Base-by-base conservation (phyloP, 2,329 filamentous ascomycete genomes). In the Verticillium klebahnii region DNA sequence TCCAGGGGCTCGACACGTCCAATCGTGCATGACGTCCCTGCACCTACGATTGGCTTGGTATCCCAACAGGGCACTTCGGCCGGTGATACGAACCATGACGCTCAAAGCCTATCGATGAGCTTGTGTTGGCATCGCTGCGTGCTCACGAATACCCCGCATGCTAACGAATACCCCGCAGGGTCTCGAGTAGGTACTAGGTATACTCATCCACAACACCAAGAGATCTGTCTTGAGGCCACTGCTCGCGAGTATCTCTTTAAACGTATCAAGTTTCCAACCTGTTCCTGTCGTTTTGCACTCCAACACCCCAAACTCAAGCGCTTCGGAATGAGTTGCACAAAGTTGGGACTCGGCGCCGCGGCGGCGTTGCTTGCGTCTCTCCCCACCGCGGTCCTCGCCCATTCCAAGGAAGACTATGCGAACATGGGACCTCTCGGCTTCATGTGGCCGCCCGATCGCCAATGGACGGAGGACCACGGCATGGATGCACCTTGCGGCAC, bases 401-500 rank as follows among this genome's bases (percentile, higher is more conserved):
- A 56, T 19, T 45, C 23, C 23, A 36, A 17, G 17, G 39, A 8
- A 29, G 17, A 45, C 7, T 19, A 29, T 34, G 58, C 63, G 62
- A 45, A 65, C 57, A 61, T n/a, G 60, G 57, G 57, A 4, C 57
- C 57, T 19, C 40, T 59, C 23, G 57, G 40, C 57, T 59, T 59
- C 57, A 59, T 59, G 57, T 59, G 57, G 57, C 57, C 57, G 4
- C 17, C 23, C 14, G 57, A 59, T 34, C 57, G 57, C 29, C 25
- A 59, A 59, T 59, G 57, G 57, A 39, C 19, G 8, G 57, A 59
- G 19, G 39, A 34, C 17, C 25, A 34, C 3, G 57, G 36, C 25
- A 59, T 59, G 57, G 15, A n/a, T 12, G 57, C 37, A 6, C 57
- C 57, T 23, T 59, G 57, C 17, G 57, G 57, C n/a, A 45, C 57